Evolutionary conservation across 1,284 basidiomycete species (phyloP), one percentile per base, ranked within the genome.

Genomic region (Golubevia pallescens): DNA sequence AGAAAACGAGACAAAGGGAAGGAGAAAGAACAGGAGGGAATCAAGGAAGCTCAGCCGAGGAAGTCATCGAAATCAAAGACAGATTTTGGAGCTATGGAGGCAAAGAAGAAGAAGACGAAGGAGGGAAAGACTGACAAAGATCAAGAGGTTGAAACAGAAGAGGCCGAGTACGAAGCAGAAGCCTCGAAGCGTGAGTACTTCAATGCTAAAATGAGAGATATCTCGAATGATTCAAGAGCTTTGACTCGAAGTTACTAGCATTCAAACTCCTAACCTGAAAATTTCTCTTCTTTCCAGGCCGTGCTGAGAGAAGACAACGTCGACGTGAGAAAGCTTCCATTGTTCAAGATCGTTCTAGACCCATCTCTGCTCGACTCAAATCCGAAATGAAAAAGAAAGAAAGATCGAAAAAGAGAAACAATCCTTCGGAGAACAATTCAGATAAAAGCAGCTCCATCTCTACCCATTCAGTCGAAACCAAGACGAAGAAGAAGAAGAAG

Each of bases 361-460:
- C 4, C n/a, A 16, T 34, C 55, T 34, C 55, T 34, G 23, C 23
- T 10, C 23, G 4, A 34, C 32, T 57, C 55, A 57, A 24, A 34
- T 57, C 55, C 13, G 32, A 34, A 34, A 13, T 24, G 55, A n/a
- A 57, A n/a, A 34, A 57, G 23, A 57, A 14, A 19, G 55, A 34
- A 57, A 57, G n/a, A n/a, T 24, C n/a, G n/a, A n/a, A 57, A 24
- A 57, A 57, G 32, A 7, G 55, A 14, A 57, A 24, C 13, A 57
- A n/a, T 14, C 55, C 14, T 13, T 24, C 55, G 55, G 32, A 34
- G 32, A 24, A 19, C 10, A 57, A 19, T 16, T 24, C 55, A 14
- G 55, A 57, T 34, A 57, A 23, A 54, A 28, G 28, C 28, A 28
- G 28, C 28, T 28, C 28, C 28, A 28, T 48, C 42, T 48, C 42